phyloP scores from a whole-genome alignment of 225 moss, liverwort and hornwort genomes.

The Lunularia cruciata region DNA sequence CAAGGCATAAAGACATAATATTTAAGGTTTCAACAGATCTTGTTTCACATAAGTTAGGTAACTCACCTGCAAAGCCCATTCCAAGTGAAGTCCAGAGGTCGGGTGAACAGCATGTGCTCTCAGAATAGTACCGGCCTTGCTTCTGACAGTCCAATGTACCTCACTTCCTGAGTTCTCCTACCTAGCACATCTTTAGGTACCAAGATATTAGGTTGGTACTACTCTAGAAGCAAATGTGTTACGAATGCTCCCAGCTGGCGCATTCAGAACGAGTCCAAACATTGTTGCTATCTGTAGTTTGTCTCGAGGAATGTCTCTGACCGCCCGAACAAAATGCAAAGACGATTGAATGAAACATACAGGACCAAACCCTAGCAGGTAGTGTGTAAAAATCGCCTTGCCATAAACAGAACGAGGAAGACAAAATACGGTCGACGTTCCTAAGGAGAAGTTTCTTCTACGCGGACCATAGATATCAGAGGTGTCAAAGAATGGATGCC shows the following conservation, averaged over 20 bases:
- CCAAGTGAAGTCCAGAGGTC: constrained; percentile 33
- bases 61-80: constrained; percentile 41
- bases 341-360: background rate
- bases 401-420: no score
- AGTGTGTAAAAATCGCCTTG: no score
- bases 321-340: constrained; percentile 13
- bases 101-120: constrained; percentile 44
- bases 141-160: constrained; percentile 42
- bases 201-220: constrained; percentile 19
- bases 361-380: no score
- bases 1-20: no score
- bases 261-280: background rate
- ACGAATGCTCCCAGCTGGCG: background rate
- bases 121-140: constrained; percentile 22
- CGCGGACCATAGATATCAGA: constrained; percentile 13
- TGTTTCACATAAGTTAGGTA: no score
- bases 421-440: background rate
- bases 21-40: no score
- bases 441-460: constrained; percentile 17
- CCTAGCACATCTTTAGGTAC: background rate
- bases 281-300: constrained; percentile 32
- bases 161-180: constrained; percentile 40
- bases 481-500: constrained; percentile 27
- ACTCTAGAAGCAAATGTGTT: constrained; percentile 10
- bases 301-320: constrained; percentile 28